These are phyloP conservation scores for Stachybotrys echinatus DNA, from an alignment of 2,329 filamentous ascomycete species.

Conservation along the genomic window DNA sequence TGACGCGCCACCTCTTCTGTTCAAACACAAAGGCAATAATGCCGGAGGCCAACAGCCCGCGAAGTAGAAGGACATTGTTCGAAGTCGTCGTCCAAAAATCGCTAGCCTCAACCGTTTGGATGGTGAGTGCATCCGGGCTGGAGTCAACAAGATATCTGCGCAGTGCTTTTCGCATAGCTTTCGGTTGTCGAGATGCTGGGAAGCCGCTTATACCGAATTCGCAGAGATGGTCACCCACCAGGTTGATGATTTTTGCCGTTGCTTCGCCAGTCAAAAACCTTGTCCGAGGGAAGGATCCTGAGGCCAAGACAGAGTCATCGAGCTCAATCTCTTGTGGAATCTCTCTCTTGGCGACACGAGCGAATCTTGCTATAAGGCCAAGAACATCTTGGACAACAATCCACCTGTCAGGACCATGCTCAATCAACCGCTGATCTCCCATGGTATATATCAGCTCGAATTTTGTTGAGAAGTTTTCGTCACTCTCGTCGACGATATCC, in stretches of 20 bases:
- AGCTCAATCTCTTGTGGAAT: slow-evolving; percentile 37
- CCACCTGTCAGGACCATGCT: slow-evolving; percentile 52
- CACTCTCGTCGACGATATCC: slow-evolving; percentile 59
- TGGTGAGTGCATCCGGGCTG: not conserved
- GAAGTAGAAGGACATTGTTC: slow-evolving; percentile 36
- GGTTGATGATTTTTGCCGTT: not conserved
- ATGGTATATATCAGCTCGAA: slow-evolving; percentile 60
- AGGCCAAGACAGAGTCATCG: slow-evolving; percentile 7
- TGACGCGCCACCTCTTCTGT: slow-evolving; percentile 56
- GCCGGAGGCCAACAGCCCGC: slow-evolving; percentile 49
- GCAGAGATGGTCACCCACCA: not conserved
- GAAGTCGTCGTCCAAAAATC: slow-evolving; percentile 29
- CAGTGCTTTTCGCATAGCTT: slow-evolving; percentile 6
- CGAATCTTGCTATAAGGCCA: slow-evolving; percentile 27
- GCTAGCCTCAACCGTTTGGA: slow-evolving; percentile 22
- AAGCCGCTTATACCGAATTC: slow-evolving; percentile 26
- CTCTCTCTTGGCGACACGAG: slow-evolving; percentile 18
- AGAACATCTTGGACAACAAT: slow-evolving; percentile 46
- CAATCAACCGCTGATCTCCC: slow-evolving; percentile 41
- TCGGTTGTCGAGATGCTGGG: slow-evolving; percentile 28
- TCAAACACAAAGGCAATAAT: slow-evolving; percentile 46
- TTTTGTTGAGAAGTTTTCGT: slow-evolving; percentile 52
- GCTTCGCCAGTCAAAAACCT: not conserved
- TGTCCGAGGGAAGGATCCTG: slow-evolving; percentile 35
- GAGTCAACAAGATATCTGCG: not conserved